phyloP scores from a whole-genome alignment of 345 rosid genomes.

The Erodium maritimum region DNA sequence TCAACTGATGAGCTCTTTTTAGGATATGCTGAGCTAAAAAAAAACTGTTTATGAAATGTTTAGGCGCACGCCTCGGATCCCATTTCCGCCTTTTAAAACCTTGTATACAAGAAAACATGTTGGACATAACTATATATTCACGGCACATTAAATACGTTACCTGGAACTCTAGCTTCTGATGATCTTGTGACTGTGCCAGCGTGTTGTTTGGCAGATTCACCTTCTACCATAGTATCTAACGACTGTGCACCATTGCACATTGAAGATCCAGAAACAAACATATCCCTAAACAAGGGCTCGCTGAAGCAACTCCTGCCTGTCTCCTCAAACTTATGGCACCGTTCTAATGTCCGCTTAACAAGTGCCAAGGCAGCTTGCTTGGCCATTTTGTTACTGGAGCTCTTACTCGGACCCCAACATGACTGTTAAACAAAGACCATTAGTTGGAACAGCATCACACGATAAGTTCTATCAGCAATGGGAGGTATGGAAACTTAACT shows the following conservation, averaged over 20 bases:
- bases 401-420: conserved; percentile 59
- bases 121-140: too few species aligned
- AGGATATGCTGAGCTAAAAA: too few species aligned
- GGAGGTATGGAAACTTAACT: too few species aligned
- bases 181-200: conserved; percentile 14
- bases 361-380: conserved; percentile 78
- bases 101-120: too few species aligned
- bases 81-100: too few species aligned
- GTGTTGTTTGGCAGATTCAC: conserved; percentile 33
- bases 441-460: neutral
- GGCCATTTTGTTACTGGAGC: conserved; percentile 64
- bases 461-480: neutral
- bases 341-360: conserved; percentile 60
- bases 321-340: conserved; percentile 61
- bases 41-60: too few species aligned
- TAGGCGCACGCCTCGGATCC: too few species aligned
- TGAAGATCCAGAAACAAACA: conserved; percentile 41
- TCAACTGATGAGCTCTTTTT: too few species aligned
- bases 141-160: conserved; percentile 14
- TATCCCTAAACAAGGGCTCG: conserved; percentile 57
- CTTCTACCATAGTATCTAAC: conserved; percentile 27
- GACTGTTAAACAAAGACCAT: conserved; percentile 28
- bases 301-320: conserved; percentile 76
- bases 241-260: conserved; percentile 22
- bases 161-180: conserved; percentile 29